Base-by-base conservation (phyloP, 306 rosid species). In the Acmispon strigosus region DNA sequence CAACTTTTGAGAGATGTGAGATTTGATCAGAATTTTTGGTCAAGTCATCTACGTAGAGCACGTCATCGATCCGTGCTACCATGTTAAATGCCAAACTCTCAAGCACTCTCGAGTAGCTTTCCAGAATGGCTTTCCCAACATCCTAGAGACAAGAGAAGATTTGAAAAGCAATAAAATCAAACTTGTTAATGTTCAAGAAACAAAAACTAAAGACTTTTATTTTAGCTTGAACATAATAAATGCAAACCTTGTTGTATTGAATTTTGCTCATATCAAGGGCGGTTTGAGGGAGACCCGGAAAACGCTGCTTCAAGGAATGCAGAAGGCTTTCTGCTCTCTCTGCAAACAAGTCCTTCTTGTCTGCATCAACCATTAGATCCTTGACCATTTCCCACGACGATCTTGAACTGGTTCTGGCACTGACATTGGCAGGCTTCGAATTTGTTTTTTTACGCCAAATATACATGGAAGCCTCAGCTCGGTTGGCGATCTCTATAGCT, bases 351-450 rank as follows among this genome's bases (percentile, higher is more conserved):
- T 91, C 99, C 83, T 84, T 72, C 77, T 91, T 95, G 75, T 95
- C 99, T 4, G 80, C 88, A 70, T 95, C 99, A 12, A 84, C 79
- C 96, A 95, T 91, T 69, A 89, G 73, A 67, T 95, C 99, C 85
- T 87, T 95, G 39, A 95, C 96, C 92, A 95, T 91, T 74, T 91
- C 99, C 99, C 99, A 91, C 15, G 99, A 95, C 13, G 96, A 75
- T 77, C 88, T 91, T 52, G 99, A 86, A 45, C 83, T 76, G 43
- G 82, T 51, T 43, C 90, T 73, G 68, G 82, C 67, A 2, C 83
- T 76, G 70, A 43, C 73, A 61, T 57, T 50, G 11, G 71, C 65
- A 17, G 92, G 91, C 78, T 81, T 87, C 22, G 86, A 77, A 71
- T 75, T 89, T 29, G 78, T 75, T 73, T 51, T 95, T 76, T 56